Conservation (phyloP, 176 grass and related monocot species). For the Oryza longistaminata region DNA sequence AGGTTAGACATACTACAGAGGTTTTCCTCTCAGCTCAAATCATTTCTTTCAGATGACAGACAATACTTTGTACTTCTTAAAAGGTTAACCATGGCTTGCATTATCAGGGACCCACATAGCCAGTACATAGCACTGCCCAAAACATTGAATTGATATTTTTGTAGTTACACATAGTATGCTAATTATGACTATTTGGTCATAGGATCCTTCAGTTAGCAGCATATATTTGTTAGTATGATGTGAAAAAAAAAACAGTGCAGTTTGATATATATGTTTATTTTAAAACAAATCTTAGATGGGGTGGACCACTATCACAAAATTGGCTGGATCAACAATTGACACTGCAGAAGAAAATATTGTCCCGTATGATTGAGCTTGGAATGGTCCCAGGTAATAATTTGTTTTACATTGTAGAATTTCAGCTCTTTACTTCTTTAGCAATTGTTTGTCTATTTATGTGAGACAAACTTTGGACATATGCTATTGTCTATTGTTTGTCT, state of each 20-base stretch:
- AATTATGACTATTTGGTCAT: conserved; percentile 6
- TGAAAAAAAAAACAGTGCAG: neutral
- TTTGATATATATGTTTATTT: conserved; percentile 22
- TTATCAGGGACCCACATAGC: neutral
- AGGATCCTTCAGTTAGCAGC: neutral
- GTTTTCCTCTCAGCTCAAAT: conserved; percentile 7
- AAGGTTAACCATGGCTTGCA: neutral
- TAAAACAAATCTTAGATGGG: conserved; percentile 64
- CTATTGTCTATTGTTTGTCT: conserved; percentile 3
- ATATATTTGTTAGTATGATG: neutral
- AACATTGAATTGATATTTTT: conserved; percentile 13
- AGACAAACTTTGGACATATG: conserved; percentile 11
- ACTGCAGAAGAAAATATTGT: conserved; percentile 71
- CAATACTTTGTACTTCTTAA: neutral
- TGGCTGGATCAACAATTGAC: conserved; percentile 83
- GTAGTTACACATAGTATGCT: neutral
- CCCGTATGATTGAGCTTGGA: conserved; percentile 86
- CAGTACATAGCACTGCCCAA: neutral
- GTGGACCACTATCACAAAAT: conserved; percentile 87
- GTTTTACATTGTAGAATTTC: conserved; percentile 5
- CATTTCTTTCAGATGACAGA: conserved; percentile 12
- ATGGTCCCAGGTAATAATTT: conserved; percentile 81
- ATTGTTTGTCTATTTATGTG: conserved; percentile 22
- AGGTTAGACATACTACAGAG: neutral
- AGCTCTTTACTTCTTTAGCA: neutral